Evolutionary conservation across 257 asterid species (phyloP), one percentile per base, ranked within the genome.

Genomic region (Knoxia roxburghii): DNA sequence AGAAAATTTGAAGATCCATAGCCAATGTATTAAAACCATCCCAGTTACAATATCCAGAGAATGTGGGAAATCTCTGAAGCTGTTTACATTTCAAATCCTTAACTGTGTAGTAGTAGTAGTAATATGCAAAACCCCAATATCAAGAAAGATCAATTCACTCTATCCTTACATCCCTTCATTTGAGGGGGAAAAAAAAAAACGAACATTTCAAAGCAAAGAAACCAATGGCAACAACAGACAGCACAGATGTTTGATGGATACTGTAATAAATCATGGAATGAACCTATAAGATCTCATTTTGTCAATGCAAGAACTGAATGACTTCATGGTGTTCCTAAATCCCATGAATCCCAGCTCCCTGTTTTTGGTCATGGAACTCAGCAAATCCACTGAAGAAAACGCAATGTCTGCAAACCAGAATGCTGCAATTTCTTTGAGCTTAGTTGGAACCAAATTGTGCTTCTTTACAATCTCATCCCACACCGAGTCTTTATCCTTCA

Each of bases 381-480:
- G 21, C 29, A 67, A 52, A 60, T 71, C 45, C 18, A 52, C 71
- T 6, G 20, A 41, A 48, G 40, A 20, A 32, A 79, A 71, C 5
- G 67, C 68, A 27, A 65, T 6, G 41, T 79, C 80, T n/a, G 71
- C 68, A 69, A 79, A 68, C 80, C 83, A 79, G 73, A 75, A 79
- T 7, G 66, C 76, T 24, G 78, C 80, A 43, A 79, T 52, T 0
- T 79, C 76, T 24, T 75, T 69, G 29, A 79, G 61, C 64, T 79
- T 79, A 14, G 61, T 79, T 1, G 75, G 58, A 14, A 64, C 70
- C 74, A 79, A 32, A 45, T 55, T 56, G 33, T 79, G 65, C 57
- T 68, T 61, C 20, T 61, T 60, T 68, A 79, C 78, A 72, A 79
- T 79, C 65, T 72, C 83, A 65, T 79, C 80, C 83, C 83, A 79